phyloP scores from a whole-genome alignment of 2,329 filamentous ascomycete genomes.

The Phialophora macrospora region DNA sequence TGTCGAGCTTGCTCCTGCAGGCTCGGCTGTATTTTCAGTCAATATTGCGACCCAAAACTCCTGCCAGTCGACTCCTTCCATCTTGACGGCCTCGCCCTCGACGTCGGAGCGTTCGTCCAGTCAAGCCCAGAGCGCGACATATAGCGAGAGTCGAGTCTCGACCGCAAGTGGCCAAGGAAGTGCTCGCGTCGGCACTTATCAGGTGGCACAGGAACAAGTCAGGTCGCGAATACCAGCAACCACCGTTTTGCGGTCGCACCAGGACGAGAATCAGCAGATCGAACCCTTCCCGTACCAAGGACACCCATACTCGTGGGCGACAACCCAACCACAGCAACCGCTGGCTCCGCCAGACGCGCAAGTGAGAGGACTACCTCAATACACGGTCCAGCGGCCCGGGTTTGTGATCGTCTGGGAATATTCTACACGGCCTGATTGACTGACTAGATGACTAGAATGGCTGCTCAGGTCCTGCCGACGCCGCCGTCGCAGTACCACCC shows the following conservation, averaged over 20 bases:
- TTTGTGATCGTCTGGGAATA: conserved; percentile 15
- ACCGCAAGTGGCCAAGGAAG: conserved; percentile 26
- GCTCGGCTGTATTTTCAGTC: conserved; percentile 32
- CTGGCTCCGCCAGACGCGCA: conserved; percentile 12
- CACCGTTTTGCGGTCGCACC: conserved; percentile 21
- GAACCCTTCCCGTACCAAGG: conserved; percentile 15
- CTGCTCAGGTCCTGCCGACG: conserved; percentile 31
- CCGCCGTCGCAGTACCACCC: conserved; percentile 23
- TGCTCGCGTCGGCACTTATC: conserved; percentile 15
- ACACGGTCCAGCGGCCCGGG: conserved; percentile 29
- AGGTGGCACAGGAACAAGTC: conserved; percentile 17
- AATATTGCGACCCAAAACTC: conserved; percentile 34
- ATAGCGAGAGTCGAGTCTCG: conserved; percentile 25
- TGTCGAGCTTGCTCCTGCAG: conserved; percentile 35
- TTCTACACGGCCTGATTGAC: conserved; percentile 12
- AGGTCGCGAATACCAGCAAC: conserved; percentile 13
- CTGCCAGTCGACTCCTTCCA: conserved; percentile 24
- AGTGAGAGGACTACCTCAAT: conserved; percentile 14
- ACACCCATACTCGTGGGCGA: conserved; percentile 24
- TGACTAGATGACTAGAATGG: conserved; percentile 28
- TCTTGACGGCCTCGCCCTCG: conserved; percentile 25
- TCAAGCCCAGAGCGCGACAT: conserved; percentile 22
- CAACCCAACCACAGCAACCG: conserved; percentile 16
- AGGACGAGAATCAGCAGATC: conserved; percentile 12
- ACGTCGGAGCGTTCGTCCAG: conserved; percentile 23